phyloP scores from a whole-genome alignment of 306 rosid genomes.

The Quercus ilex region DNA sequence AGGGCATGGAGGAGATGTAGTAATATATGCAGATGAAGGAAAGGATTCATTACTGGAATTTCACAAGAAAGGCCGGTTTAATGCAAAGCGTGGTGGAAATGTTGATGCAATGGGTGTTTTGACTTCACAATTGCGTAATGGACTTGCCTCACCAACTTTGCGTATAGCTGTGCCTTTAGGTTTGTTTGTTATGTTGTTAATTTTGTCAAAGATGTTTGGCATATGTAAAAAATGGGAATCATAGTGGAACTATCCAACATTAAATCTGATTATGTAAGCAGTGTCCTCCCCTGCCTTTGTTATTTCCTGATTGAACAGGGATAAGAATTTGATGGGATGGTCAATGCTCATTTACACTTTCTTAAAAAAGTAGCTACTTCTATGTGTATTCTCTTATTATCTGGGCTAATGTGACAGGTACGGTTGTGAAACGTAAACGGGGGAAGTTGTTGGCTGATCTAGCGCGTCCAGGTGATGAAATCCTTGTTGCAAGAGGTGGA shows the following conservation, averaged over 20 bases:
- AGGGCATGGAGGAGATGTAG: slow-evolving; percentile 91
- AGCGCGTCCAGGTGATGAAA: slow-evolving; percentile 72
- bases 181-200: slow-evolving; percentile 40
- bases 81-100: slow-evolving; percentile 85
- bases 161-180: slow-evolving; percentile 97
- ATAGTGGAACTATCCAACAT: not conserved
- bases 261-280: not conserved
- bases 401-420: slow-evolving; percentile 50
- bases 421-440: slow-evolving; percentile 78
- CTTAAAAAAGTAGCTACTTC: not conserved
- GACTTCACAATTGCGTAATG: slow-evolving; percentile 58
- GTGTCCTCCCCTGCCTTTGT: not conserved
- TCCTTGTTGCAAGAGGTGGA: slow-evolving; percentile 92
- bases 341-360: not conserved
- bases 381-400: not conserved
- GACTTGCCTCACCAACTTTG: slow-evolving; percentile 58
- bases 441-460: slow-evolving; percentile 88
- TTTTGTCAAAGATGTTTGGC: not conserved
- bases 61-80: slow-evolving; percentile 45
- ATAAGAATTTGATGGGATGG: not conserved
- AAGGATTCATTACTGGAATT: slow-evolving; percentile 65
- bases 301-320: not conserved
- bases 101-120: slow-evolving; percentile 81
- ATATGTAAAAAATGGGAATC: not conserved
- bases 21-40: slow-evolving; percentile 73